Conservation (phyloP, 805 yeast species). For the Barnettozyma salicaria region DNA sequence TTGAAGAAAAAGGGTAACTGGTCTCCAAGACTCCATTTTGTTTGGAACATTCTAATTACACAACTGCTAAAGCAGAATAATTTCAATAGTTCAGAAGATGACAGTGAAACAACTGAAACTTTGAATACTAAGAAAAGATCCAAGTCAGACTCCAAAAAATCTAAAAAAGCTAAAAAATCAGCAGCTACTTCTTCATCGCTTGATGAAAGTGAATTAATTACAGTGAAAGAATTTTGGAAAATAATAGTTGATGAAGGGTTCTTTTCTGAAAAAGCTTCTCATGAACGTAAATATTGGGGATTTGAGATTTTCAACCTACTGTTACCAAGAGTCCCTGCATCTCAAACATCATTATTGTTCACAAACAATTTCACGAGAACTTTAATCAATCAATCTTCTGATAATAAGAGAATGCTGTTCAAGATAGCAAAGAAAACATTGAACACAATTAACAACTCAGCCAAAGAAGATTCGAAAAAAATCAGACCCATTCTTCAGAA, state of each 20-base stretch:
- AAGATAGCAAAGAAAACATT: slow-evolving; percentile 56
- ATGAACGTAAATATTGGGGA: slow-evolving; percentile 84
- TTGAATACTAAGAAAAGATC: slow-evolving; percentile 36
- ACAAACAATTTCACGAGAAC: slow-evolving; percentile 66
- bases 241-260: slow-evolving; percentile 72
- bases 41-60: slow-evolving; percentile 58
- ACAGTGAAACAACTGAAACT: slow-evolving; percentile 16
- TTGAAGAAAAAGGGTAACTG: slow-evolving; percentile 57
- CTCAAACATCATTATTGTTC: slow-evolving; percentile 32
- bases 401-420: slow-evolving; percentile 57
- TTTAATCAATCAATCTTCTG: slow-evolving; percentile 69
- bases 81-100: slow-evolving; percentile 23
- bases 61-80: slow-evolving; percentile 30
- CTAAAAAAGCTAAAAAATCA: slow-evolving; percentile 20
- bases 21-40: slow-evolving; percentile 71
- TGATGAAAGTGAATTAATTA: slow-evolving; percentile 14
- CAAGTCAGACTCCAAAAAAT: slow-evolving; percentile 28
- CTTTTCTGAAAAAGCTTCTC: slow-evolving; percentile 70
- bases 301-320: slow-evolving; percentile 61
- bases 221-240: slow-evolving; percentile 68
- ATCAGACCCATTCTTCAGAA: slow-evolving; percentile 29
- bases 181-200: slow-evolving; percentile 4
- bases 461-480: slow-evolving; percentile 32
- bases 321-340: slow-evolving; percentile 28
- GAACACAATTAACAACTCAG: slow-evolving; percentile 35